Evolutionary conservation across 257 asterid genomes (phyloP).

Genomic region (Marsdenia floribunda): DNA sequence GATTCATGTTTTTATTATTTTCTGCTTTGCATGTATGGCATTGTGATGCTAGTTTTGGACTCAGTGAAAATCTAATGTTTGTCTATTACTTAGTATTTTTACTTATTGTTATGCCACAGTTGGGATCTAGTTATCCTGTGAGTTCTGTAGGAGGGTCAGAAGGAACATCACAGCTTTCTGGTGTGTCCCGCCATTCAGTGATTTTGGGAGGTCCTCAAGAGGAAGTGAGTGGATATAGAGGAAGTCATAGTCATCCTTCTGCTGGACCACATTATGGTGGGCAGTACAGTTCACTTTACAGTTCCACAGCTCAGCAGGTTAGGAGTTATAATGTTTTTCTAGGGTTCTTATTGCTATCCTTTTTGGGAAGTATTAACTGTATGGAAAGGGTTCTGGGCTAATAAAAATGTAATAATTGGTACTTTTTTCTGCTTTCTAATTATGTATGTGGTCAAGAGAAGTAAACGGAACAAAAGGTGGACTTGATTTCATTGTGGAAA

Average conservation of each 20-base stretch:
- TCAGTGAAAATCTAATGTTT: background rate
- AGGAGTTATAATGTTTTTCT: background rate
- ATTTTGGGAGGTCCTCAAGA: constrained; percentile 51
- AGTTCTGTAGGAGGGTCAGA: constrained; percentile 36
- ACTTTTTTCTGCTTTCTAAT: background rate
- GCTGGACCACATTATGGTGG: constrained; percentile 57
- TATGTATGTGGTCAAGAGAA: background rate
- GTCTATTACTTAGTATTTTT: background rate
- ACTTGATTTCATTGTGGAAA: no score
- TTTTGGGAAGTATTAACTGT: background rate
- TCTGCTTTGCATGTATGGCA: background rate
- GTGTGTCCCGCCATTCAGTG: constrained; percentile 33
- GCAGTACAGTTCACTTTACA: constrained; percentile 64
- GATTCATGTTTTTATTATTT: background rate
- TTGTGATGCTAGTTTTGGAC: background rate
- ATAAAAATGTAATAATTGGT: background rate
- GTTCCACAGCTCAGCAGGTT: constrained; percentile 70
- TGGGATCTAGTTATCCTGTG: constrained; percentile 43
- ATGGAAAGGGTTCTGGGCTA: background rate
- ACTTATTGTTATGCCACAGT: constrained; percentile 26
- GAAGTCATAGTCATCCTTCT: constrained; percentile 49
- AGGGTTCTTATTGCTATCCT: background rate
- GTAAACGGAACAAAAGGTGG: background rate
- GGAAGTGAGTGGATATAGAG: constrained; percentile 50
- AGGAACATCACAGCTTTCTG: constrained; percentile 33